Percentiles rank a stretch among this genome's conserved stretches.
phyloP scores from a whole-genome alignment of 2,329 filamentous ascomycete species.

The Claviceps spartinae region DNA sequence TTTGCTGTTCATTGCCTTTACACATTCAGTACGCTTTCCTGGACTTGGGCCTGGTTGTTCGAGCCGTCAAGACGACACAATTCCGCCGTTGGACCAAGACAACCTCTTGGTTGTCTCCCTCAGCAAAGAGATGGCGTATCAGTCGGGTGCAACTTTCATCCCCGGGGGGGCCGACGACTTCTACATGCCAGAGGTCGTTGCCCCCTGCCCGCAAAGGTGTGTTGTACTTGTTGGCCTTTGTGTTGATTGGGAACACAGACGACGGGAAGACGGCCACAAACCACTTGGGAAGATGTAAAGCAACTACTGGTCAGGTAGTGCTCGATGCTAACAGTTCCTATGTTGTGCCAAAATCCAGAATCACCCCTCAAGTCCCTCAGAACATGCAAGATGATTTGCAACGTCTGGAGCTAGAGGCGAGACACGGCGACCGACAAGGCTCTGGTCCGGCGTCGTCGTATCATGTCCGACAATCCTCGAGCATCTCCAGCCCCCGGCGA shows the following conservation, averaged over 20 bases:
- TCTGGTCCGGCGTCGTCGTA: constrained; percentile 18
- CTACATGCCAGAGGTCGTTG: constrained; percentile 46
- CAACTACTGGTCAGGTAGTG: constrained; percentile 14
- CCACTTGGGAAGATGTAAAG: not conserved
- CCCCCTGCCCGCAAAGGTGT: constrained; percentile 44
- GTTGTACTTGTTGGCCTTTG: constrained; percentile 8
- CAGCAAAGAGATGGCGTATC: constrained; percentile 14
- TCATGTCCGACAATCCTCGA: constrained; percentile 31
- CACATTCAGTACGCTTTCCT: not conserved
- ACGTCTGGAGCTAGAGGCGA: constrained; percentile 73
- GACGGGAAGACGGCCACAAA: not conserved
- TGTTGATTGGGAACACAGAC: not conserved
- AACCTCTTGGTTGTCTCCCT: constrained; percentile 6
- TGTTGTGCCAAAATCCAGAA: constrained; percentile 35
- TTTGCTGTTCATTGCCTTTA: no score
- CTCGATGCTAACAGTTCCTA: constrained; percentile 23
- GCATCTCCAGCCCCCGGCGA: constrained; percentile 25
- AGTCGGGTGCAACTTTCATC: constrained; percentile 43
- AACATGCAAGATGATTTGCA: constrained; percentile 94
- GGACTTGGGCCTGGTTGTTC: not conserved
- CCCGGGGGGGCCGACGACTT: constrained; percentile 46
- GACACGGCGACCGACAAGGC: constrained; percentile 26
- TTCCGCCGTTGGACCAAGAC: no score
- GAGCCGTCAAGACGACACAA: not conserved
- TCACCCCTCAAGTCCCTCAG: constrained; percentile 90